These are phyloP conservation scores for Kwoniella dejecticola DNA, from an alignment of 768 basidiomycete species.

Conservation along the genomic window DNA sequence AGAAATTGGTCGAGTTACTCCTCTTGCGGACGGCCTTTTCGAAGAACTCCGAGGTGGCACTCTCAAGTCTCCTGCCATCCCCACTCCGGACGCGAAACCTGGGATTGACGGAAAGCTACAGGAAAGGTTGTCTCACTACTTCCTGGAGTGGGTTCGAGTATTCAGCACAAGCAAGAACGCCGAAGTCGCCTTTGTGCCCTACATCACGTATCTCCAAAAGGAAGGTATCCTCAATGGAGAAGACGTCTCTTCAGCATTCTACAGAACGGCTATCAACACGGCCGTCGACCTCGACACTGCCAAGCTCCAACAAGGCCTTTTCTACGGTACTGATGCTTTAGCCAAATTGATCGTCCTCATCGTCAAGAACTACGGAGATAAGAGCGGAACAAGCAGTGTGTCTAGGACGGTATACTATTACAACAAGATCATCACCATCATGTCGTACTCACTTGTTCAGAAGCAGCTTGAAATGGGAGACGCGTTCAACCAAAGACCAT, in stretches of 20 bases:
- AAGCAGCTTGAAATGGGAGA: constrained; percentile 91
- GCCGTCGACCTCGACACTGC: constrained; percentile 79
- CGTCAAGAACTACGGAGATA: constrained; percentile 99
- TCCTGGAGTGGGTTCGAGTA: constrained; percentile 81
- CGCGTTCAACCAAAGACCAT: constrained; percentile 93
- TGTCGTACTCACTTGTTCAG: constrained; percentile 91
- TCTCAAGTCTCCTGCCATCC: constrained; percentile 18
- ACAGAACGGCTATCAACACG: constrained; percentile 94
- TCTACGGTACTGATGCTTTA: constrained; percentile 93
- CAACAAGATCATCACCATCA: constrained; percentile 95
- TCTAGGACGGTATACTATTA: constrained; percentile 95
- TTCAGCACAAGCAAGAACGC: constrained; percentile 82
- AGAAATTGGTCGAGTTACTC: constrained; percentile 72
- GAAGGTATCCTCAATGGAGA: constrained; percentile 95
- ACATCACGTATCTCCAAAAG: constrained; percentile 94
- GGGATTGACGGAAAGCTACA: constrained; percentile 42
- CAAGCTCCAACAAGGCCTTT: constrained; percentile 57
- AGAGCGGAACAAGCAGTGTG: constrained; percentile 81
- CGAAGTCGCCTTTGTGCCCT: constrained; percentile 93
- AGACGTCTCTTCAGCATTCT: constrained; percentile 95
- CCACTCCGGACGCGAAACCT: constrained; percentile 21
- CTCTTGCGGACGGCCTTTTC: constrained; percentile 60
- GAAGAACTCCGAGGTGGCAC: constrained; percentile 66
- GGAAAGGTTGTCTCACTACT: constrained; percentile 56
- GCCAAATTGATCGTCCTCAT: constrained; percentile 94